phyloP scores from a whole-genome alignment of 2,329 filamentous ascomycete species.

The Pyrenochaeta sp. region DNA sequence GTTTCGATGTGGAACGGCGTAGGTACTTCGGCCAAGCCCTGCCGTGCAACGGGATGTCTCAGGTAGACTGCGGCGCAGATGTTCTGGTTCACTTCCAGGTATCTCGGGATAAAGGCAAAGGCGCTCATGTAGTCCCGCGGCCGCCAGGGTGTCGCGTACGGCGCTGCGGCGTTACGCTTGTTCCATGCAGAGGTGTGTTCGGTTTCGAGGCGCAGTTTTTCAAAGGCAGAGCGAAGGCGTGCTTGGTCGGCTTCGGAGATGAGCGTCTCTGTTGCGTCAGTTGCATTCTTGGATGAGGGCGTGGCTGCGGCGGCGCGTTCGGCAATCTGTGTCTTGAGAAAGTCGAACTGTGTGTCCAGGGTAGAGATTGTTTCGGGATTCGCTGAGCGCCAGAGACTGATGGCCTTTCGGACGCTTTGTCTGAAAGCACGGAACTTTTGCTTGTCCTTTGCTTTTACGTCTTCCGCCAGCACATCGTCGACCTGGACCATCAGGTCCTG shows the following conservation, averaged over 20 bases:
- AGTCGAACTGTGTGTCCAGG: constrained; percentile 58
- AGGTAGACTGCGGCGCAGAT: constrained; percentile 96
- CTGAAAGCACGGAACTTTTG: constrained; percentile 78
- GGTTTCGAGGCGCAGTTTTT: constrained; percentile 74
- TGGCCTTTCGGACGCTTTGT: constrained; percentile 68
- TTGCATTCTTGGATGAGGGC: not conserved
- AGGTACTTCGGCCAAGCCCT: constrained; percentile 76
- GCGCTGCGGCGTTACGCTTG: constrained; percentile 59
- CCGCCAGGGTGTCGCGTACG: constrained; percentile 90
- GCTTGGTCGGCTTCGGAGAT: constrained; percentile 63
- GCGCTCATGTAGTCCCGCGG: constrained; percentile 87
- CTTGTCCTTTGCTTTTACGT: constrained; percentile 75
- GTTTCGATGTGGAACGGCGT: constrained; percentile 77
- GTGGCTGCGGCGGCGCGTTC: constrained; percentile 10
- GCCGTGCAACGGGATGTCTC: constrained; percentile 88
- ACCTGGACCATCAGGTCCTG: constrained; percentile 58
- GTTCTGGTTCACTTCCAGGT: constrained; percentile 97
- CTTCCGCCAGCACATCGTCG: constrained; percentile 65
- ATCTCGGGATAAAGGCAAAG: constrained; percentile 94
- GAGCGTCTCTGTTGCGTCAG: constrained; percentile 23
- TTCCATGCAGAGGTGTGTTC: constrained; percentile 71
- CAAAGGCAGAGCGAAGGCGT: constrained; percentile 66
- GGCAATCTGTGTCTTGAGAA: constrained; percentile 40
- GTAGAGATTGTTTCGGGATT: constrained; percentile 57
- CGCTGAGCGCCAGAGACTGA: constrained; percentile 61